A percentile compares a stretch with the other conserved stretches of the same genome.
phyloP scores from a whole-genome alignment of 345 rosid genomes.

The Aegle marmelos region DNA sequence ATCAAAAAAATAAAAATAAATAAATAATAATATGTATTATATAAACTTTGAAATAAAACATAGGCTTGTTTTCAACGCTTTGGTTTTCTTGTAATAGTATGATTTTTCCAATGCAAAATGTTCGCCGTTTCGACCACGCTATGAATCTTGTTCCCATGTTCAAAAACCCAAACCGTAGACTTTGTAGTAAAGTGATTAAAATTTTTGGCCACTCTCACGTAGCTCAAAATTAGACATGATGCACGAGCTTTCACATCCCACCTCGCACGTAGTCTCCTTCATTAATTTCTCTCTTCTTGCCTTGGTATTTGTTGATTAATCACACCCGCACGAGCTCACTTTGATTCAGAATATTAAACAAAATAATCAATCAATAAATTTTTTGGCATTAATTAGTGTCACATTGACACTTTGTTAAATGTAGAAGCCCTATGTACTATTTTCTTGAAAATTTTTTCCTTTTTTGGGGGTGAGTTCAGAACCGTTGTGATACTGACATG shows the following conservation, averaged over 20 bases:
- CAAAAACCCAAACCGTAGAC: conserved; percentile 31
- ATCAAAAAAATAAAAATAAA: background rate
- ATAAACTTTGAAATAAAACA: conserved; percentile 12
- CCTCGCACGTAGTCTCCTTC: conserved; percentile 50
- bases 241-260: conserved; percentile 64
- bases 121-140: conserved; percentile 87
- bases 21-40: background rate
- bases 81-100: conserved; percentile 16
- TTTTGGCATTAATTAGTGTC: conserved; percentile 17
- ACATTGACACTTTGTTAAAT: conserved; percentile 18
- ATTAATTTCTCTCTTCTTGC: conserved; percentile 4
- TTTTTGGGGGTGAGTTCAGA: conserved; percentile 19
- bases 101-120: conserved; percentile 41
- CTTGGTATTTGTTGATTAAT: conserved; percentile 8
- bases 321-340: conserved; percentile 13
- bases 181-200: background rate
- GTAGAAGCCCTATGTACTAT: conserved; percentile 23
- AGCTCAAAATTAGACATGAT: conserved; percentile 23
- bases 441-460: background rate
- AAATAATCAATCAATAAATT: conserved; percentile 29
- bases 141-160: conserved; percentile 34
- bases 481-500: conserved; percentile 90
- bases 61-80: conserved; percentile 24
- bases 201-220: background rate
- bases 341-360: background rate